A percentile compares a stretch with the other conserved stretches of the same genome.
Evolutionary conservation across 306 rosid species (phyloP).

Genomic region (Sindora glabra): DNA sequence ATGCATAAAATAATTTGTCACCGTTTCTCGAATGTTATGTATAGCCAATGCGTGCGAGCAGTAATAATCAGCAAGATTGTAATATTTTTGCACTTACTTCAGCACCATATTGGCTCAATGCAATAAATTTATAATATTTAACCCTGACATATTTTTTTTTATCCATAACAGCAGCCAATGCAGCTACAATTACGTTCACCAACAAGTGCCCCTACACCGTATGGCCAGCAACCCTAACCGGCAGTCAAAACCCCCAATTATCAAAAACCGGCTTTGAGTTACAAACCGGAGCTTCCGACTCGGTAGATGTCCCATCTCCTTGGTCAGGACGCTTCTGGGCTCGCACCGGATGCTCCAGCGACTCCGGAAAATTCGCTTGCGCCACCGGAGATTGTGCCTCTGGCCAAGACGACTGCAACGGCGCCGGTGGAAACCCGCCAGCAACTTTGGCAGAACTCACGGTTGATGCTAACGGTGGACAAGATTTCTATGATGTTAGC

Average conservation of each 20-base stretch:
- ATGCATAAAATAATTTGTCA: no score
- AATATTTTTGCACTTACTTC: no score
- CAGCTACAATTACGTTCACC: slow-evolving; percentile 23
- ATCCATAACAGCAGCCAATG: slow-evolving; percentile 23
- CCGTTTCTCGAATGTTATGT: no score
- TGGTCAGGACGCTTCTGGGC: slow-evolving; percentile 58
- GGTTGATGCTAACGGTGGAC: slow-evolving; percentile 15
- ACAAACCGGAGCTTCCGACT: not conserved
- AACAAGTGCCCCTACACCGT: slow-evolving; percentile 41
- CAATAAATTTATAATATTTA: no score
- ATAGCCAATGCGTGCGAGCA: no score
- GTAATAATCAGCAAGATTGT: no score
- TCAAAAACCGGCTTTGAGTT: slow-evolving; percentile 37
- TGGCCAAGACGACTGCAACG: slow-evolving; percentile 31
- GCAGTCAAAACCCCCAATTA: slow-evolving; percentile 16
- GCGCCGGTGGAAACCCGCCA: slow-evolving; percentile 40
- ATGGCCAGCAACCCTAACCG: slow-evolving; percentile 50
- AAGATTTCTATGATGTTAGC: slow-evolving; percentile 43
- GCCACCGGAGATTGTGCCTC: slow-evolving; percentile 38
- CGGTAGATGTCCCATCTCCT: slow-evolving; percentile 8
- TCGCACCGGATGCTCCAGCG: slow-evolving; percentile 38
- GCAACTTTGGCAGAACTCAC: slow-evolving; percentile 33
- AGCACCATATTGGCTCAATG: no score
- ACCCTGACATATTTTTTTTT: no score
- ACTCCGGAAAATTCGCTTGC: slow-evolving; percentile 30